Base-by-base conservation (phyloP, 768 basidiomycete species). In the Gloeophyllum trabeum region DNA sequence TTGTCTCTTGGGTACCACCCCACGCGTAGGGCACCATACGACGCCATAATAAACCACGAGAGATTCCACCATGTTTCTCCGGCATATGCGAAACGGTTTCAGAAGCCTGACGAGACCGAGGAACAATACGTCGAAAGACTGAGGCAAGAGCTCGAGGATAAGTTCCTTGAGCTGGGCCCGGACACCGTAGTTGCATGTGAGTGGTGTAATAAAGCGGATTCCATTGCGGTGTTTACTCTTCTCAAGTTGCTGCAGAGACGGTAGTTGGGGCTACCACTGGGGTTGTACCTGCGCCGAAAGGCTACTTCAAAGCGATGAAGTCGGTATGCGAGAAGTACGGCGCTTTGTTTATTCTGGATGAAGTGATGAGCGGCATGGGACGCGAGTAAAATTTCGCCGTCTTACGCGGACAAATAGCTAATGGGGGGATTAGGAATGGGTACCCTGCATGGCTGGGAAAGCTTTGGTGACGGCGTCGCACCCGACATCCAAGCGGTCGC, bases 291-390 rank as follows among this genome's bases (percentile, higher is more conserved):
- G 76, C 86, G 4, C 87, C 88, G 0, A 81, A 80, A 48, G 89
- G 89, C 2, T 92, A 92, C 57, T 83, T 92, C 53, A 75, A 75
- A 57, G 83, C 83, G 5, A 84, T 89, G 77, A 86, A 81, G 51
- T 77, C 79, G 7, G 81, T 88, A 16, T 87, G 84, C 49, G 73
- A 82, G 28, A 87, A 81, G 59, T 81, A 53, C 51, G 69, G 49
- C 51, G 84, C 76, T 1, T 60, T 94, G 14, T 81, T 91, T 58
- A 87, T 92, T 32, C 70, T 91, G 25, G 91, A 94, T 52, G 91
- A 93, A 61, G 84, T 91, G 36, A 91, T 93, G 89, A 78, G 80
- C 54, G 88, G 88, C 35, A 89, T 91, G 82, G 87, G 89, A 44
- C 76, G 88, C 82, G 55, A 61, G 83, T 68, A 28, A 24, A 16